Evolutionary conservation across 441 rosid species (phyloP), one percentile per base, ranked within the genome.

Genomic region (Aquilaria agallochum): DNA sequence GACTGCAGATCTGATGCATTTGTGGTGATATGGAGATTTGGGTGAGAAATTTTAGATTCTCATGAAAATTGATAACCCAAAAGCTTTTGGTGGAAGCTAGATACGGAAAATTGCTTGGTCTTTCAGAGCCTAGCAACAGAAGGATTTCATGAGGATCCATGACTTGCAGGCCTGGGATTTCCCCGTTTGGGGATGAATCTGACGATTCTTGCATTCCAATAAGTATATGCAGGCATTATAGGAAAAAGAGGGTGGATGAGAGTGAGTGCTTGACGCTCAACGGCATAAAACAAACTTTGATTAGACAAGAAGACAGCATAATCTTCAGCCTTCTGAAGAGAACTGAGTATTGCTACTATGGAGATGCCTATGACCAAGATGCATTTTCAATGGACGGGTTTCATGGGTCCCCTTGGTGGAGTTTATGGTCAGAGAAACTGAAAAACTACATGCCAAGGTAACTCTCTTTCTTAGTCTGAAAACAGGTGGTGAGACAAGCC

Each of bases 231-330:
- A 74, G 77, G 54, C 65, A 69, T 59, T 44, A 65, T 9, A 74
- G 72, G 57, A 80, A 70, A 70, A 60, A 73, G 65, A 74, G 96
- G 68, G 80, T 94, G 34, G 99, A 91, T 72, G 84, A 76, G 77
- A 94, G 92, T 68, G 80, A 87, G 57, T 84, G 67, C 69, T 71
- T 87, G 87, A 94, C 88, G 10, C 82, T 91, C 51, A 92, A 94
- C 46, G 72, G 85, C 49, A 86, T 94, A 68, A 83, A 97, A 66
- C 80, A 64, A 15, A 80, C 96, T 50, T 81, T 91, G 73, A 83
- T 87, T 70, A 86, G 78, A 63, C 99, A 91, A 74, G 96, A 94
- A 74, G 99, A 94, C 74, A 94, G 97, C 76, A 94, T 94, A 64
- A 91, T 94, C 70, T 94, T 77, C 68, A 68, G 85, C 72, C 94